These are phyloP conservation scores for Hericium erinaceus DNA, from an alignment of 768 basidiomycete genomes.

Conservation along the genomic window DNA sequence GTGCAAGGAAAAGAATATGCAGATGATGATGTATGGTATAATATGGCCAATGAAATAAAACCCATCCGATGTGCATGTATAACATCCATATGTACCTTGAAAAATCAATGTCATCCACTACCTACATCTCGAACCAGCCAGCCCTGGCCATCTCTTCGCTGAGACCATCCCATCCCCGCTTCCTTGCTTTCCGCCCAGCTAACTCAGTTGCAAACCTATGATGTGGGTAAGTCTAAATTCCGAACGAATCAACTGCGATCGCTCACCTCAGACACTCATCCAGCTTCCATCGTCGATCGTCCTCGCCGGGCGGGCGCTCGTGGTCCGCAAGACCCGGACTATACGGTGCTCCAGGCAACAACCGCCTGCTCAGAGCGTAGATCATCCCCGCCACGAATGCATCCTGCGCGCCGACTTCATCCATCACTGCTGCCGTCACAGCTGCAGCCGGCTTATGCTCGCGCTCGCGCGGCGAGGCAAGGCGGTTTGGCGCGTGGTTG, in stretches of 20 bases:
- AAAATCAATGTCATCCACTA: neutral
- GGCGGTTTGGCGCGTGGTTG: neutral
- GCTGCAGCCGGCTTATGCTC: neutral
- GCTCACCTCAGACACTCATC: conserved; percentile 74
- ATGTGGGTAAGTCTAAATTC: neutral
- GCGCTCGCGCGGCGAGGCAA: neutral
- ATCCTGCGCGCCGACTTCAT: conserved; percentile 72
- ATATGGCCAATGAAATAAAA: no score
- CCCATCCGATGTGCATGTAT: neutral
- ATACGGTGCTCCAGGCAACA: conserved; percentile 72
- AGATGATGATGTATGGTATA: no score
- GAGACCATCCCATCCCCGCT: conserved; percentile 55
- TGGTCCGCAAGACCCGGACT: conserved; percentile 38
- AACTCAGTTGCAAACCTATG: conserved; percentile 77
- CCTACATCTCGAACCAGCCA: conserved; percentile 58
- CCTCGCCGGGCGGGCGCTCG: conserved; percentile 14
- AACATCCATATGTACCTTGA: neutral
- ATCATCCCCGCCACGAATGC: conserved; percentile 88
- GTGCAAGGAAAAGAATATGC: no score
- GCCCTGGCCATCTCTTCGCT: conserved; percentile 65
- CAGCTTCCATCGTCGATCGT: conserved; percentile 55
- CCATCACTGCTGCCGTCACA: conserved; percentile 30
- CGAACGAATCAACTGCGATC: neutral
- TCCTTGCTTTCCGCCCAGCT: conserved; percentile 63
- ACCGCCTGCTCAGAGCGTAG: conserved; percentile 61